phyloP scores from a whole-genome alignment of 2,329 filamentous ascomycete species.

The Leptographium galeiforme region DNA sequence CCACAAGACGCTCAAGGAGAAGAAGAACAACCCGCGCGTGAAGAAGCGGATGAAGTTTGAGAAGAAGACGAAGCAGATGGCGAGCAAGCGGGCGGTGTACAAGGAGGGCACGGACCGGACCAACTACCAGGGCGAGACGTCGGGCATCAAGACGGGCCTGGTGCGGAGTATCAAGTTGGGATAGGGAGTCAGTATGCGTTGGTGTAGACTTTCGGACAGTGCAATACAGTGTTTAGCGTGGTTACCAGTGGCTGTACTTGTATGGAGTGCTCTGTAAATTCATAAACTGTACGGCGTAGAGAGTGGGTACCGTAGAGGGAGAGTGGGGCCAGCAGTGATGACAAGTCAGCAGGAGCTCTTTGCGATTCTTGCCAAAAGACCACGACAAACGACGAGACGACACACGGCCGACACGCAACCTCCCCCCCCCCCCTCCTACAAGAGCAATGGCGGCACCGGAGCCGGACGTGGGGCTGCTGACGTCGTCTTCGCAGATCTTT shows the following conservation, averaged over 20 bases:
- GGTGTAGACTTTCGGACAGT: background rate
- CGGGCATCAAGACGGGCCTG: constrained; percentile 87
- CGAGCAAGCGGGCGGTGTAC: constrained; percentile 73
- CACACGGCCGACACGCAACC: no score
- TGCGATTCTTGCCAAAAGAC: no score
- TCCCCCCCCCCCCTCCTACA: background rate
- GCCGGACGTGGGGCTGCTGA: constrained; percentile 30
- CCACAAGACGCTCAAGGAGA: constrained; percentile 59
- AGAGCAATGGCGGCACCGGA: constrained; percentile 20
- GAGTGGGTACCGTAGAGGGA: no score
- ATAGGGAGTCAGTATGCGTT: background rate
- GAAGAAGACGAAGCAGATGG: constrained; percentile 94
- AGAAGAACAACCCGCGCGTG: constrained; percentile 83
- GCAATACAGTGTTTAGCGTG: no score
- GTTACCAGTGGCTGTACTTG: no score
- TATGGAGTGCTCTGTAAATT: no score
- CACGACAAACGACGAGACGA: no score
- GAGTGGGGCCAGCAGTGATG: no score
- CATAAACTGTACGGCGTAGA: no score
- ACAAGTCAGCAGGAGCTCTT: no score
- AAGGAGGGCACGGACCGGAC: constrained; percentile 73
- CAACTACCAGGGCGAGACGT: constrained; percentile 81
- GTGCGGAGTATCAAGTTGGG: constrained; percentile 87
- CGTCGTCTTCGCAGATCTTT: constrained; percentile 41
- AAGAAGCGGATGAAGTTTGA: constrained; percentile 98